A percentile compares a stretch with the other conserved stretches of the same genome.
phyloP scores from a whole-genome alignment of 108 stramenopile species.

The Cyclotella distinguenda region DNA sequence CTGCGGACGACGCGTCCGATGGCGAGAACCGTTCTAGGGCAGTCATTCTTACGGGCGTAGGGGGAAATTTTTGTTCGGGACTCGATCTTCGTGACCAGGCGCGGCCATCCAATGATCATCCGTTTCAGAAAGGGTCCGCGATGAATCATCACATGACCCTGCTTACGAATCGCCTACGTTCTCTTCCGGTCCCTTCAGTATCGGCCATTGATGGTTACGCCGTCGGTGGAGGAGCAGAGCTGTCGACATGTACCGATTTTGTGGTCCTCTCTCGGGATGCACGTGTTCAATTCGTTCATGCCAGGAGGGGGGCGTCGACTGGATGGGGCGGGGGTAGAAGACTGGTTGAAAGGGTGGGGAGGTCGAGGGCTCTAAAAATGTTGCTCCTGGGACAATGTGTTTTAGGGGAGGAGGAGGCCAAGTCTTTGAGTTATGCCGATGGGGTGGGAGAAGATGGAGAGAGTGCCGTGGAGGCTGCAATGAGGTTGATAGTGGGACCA shows the following conservation, averaged over 20 bases:
- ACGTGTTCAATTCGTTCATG: conserved; percentile 38
- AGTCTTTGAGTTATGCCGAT: conserved; percentile 24
- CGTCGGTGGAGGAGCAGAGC: conserved; percentile 47
- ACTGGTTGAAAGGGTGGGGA: conserved; percentile 27
- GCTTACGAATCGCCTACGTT: conserved; percentile 30
- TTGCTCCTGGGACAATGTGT: conserved; percentile 33
- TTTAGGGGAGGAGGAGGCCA: conserved; percentile 21
- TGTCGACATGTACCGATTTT: conserved; percentile 37
- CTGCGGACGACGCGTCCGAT: background rate
- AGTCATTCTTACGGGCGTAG: conserved; percentile 34
- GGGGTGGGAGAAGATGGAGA: conserved; percentile 30
- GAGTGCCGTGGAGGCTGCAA: conserved; percentile 32
- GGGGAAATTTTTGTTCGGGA: conserved; percentile 38
- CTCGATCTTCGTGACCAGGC: conserved; percentile 33
- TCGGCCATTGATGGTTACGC: conserved; percentile 38
- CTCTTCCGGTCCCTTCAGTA: conserved; percentile 27
- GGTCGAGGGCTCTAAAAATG: conserved; percentile 34
- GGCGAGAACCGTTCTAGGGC: conserved; percentile 23
- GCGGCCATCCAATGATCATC: background rate
- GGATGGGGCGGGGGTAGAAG: conserved; percentile 45
- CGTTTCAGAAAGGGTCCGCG: conserved; percentile 8
- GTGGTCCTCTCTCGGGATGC: conserved; percentile 32
- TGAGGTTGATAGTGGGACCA: conserved; percentile 32
- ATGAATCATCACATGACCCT: conserved; percentile 39
- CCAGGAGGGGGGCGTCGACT: conserved; percentile 28